These are phyloP conservation scores for Marchantia paleacea DNA, from an alignment of 225 moss, liverwort and hornwort species.

Conservation along the genomic window DNA sequence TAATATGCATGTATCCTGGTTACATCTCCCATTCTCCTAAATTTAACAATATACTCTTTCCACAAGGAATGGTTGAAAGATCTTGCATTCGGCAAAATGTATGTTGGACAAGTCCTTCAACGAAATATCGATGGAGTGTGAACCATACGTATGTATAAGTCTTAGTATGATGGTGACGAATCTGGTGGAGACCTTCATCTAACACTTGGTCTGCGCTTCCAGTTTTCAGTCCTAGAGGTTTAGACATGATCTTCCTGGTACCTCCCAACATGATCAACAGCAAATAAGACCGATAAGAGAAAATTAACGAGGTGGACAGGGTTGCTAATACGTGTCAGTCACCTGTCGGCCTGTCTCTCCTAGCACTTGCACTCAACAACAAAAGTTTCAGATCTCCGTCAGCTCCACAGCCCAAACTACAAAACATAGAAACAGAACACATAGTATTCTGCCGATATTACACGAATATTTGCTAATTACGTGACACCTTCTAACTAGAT, in stretches of 20 bases:
- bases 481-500: background rate
- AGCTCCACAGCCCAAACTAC: background rate
- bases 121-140: background rate
- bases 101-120: background rate
- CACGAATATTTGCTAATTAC: no score
- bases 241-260: no score
- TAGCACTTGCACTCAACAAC: background rate
- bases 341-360: background rate
- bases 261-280: background rate
- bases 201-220: background rate
- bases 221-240: background rate
- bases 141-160: background rate
- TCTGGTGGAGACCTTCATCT: background rate
- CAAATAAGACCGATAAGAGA: background rate
- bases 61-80: background rate
- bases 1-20: no score
- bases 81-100: background rate
- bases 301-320: background rate
- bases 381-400: background rate
- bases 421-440: no score
- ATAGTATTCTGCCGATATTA: no score
- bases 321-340: background rate
- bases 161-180: background rate
- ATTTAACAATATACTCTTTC: no score
- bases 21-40: no score